Base-by-base conservation (phyloP, 2,329 filamentous ascomycete species). In the Davidsoniella virescens region DNA sequence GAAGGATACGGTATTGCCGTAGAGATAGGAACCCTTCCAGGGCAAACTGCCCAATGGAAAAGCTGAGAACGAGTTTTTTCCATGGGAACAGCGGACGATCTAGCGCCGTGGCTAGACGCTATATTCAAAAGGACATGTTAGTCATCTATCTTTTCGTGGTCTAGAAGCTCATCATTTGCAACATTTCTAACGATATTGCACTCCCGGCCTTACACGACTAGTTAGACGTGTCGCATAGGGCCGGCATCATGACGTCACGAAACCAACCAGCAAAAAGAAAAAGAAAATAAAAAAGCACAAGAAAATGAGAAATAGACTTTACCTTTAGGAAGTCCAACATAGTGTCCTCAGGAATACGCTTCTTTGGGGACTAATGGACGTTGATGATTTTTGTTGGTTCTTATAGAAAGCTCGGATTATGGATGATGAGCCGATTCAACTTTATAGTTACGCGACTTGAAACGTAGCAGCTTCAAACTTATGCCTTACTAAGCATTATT, bases 11-110 rank as follows among this genome's bases (percentile, higher is more conserved):
- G 65, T 95, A 96, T 65, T 98, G 92, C 52, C 92, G 86, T 58
- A 86, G 70, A 23, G 87, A 87, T 49, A 98, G 79, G 68, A 90
- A 85, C 42, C 86, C 80, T 65, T 98, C 92, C 61, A 98, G 81
- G 50, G 87, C 68, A 65, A 86, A 96, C 64, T 98, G 87, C 54
- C 84, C 87, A 59, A 96, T 65, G 26, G 87, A 94, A 70, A 98
- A 98, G 60, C 87, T 85, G 59, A 96, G 76, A 60, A 98, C 88
- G 59, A 98, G 79, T 64, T 80, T 84, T 78, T 95, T 98, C 92
- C 92, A 98, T 50, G 92, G 90, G 70, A 96, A 94, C 62, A 85
- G 72, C 52, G 90, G 88, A 62, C 85, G 80, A 71, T 98, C 92
- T 60, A 96, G 82, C 66, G 84, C 80, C 65, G 78, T 78, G 62